Conservation (phyloP, 805 yeast species). For the Metschnikowia colocasiae region DNA sequence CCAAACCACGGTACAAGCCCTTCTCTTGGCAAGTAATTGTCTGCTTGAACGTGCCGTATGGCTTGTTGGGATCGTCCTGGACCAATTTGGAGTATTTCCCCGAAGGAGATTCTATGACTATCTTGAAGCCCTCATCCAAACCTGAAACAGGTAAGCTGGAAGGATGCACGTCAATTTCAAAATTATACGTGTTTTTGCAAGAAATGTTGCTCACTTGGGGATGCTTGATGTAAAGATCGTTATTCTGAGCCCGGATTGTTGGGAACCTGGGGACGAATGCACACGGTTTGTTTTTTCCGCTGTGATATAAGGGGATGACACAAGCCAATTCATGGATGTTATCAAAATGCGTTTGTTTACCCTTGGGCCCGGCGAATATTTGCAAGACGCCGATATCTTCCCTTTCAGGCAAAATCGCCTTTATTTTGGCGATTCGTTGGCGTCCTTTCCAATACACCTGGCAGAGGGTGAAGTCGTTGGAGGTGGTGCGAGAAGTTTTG, state of each 20-base stretch:
- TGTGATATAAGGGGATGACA: slow-evolving; percentile 71
- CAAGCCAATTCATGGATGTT: slow-evolving; percentile 66
- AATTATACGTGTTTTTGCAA: slow-evolving; percentile 57
- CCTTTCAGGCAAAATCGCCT: slow-evolving; percentile 74
- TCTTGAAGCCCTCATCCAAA: slow-evolving; percentile 44
- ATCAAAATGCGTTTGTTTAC: slow-evolving; percentile 52
- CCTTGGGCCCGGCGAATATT: slow-evolving; percentile 67
- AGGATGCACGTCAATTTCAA: slow-evolving; percentile 62
- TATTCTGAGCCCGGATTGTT: slow-evolving; percentile 60
- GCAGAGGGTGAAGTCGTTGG: slow-evolving; percentile 58
- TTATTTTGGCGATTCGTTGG: slow-evolving; percentile 67
- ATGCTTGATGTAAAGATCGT: slow-evolving; percentile 76
- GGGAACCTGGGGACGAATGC: slow-evolving; percentile 73
- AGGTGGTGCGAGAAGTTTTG: slow-evolving; percentile 48
- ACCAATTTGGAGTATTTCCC: slow-evolving; percentile 67
- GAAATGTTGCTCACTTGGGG: slow-evolving; percentile 74
- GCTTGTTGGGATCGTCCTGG: slow-evolving; percentile 44
- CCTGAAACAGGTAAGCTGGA: slow-evolving; percentile 31
- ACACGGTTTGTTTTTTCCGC: slow-evolving; percentile 57
- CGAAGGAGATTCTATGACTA: slow-evolving; percentile 79
- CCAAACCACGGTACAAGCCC: slow-evolving; percentile 83
- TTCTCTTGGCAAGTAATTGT: slow-evolving; percentile 59
- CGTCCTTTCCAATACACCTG: slow-evolving; percentile 72
- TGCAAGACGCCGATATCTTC: slow-evolving; percentile 67
- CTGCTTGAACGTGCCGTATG: slow-evolving; percentile 58